Evolutionary conservation across 352 stramenopile genomes (phyloP), one percentile per base, ranked within the genome.

Genomic region (Pythium brachiatum): DNA sequence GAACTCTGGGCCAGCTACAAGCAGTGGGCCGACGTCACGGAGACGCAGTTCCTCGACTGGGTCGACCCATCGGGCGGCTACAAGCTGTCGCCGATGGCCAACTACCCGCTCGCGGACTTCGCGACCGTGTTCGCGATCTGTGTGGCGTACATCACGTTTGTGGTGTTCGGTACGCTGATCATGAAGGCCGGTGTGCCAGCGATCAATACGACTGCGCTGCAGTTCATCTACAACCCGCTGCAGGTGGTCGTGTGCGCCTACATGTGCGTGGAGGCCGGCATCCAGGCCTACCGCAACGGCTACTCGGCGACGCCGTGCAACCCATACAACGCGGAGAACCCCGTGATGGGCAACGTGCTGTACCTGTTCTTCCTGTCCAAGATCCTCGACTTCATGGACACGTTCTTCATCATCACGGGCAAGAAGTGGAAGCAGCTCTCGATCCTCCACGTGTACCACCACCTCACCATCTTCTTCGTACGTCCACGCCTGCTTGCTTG

Each of bases 281-380:
- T 98, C 47, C 74, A 98, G 52, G 94, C 95, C 23, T 97, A 97
- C 79, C 90, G 90, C 64, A 90, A 96, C 69, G 76, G 73, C 53
- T 99, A 99, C 80, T 90, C 81, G 27, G 38, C 86, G n/a, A 77
- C 89, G 18, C 95, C 96, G 27, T 99, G 97, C 84, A 97, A 98
- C 68, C 57, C 75, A 21, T 98, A 92, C 73, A 83, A 92, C 67
- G 68, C 73, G 15, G 74, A 84, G 44, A 93, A 97, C 64, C 95
- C 96, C 2, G 78, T 98, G 51, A 86, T 99, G 71, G 91, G 81
- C 58, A 97, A 98, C 72, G 72, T 99, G 25, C 68, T 99, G 12
- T 99, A 97, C 89, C 78, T 99, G 16, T 99, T 99, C 74, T 99
- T 98, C 83, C 76, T 99, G 57, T 98, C 91, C 60, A 99, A 99